Percentiles rank a stretch among this genome's conserved stretches.
phyloP scores from a whole-genome alignment of 768 basidiomycete genomes.

The Suillus sp. region DNA sequence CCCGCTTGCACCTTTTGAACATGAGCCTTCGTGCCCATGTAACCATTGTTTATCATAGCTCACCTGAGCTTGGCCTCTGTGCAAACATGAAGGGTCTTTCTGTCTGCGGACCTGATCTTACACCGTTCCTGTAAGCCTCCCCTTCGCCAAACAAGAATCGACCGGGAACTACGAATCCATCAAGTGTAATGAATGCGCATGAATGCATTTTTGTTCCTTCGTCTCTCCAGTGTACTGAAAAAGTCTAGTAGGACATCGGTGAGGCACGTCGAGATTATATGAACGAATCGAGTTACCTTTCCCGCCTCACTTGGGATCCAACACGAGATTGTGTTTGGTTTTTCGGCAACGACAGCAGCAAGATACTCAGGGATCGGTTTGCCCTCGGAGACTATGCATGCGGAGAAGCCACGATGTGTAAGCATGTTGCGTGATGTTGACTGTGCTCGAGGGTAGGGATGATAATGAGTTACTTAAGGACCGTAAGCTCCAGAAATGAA shows the following conservation, averaged over 20 bases:
- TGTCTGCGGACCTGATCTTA: constrained; percentile 49
- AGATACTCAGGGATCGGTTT: constrained; percentile 55
- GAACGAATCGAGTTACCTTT: constrained; percentile 41
- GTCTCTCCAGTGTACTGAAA: constrained; percentile 68
- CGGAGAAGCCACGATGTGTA: constrained; percentile 62
- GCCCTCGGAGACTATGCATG: constrained; percentile 64
- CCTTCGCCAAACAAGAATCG: constrained; percentile 62
- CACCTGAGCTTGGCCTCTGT: constrained; percentile 42
- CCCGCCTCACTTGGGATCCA: constrained; percentile 69
- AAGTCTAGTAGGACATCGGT: constrained; percentile 42
- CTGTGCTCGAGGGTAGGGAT: constrained; percentile 3
- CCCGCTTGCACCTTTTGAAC: constrained; percentile 18
- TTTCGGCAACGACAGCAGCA: constrained; percentile 48
- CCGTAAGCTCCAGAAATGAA: constrained; percentile 14
- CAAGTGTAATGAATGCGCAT: constrained; percentile 63
- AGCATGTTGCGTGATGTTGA: constrained; percentile 39
- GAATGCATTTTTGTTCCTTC: constrained; percentile 53
- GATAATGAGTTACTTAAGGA: constrained; percentile 18
- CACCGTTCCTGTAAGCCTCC: constrained; percentile 50
- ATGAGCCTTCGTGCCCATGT: constrained; percentile 4
- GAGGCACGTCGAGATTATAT: constrained; percentile 14
- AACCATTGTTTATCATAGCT: constrained; percentile 11
- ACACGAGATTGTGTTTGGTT: constrained; percentile 53
- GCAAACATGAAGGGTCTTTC: constrained; percentile 68
- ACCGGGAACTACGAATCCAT: constrained; percentile 64